Conservation (phyloP, 345 rosid species). For the Aquilaria yunnanensis region DNA sequence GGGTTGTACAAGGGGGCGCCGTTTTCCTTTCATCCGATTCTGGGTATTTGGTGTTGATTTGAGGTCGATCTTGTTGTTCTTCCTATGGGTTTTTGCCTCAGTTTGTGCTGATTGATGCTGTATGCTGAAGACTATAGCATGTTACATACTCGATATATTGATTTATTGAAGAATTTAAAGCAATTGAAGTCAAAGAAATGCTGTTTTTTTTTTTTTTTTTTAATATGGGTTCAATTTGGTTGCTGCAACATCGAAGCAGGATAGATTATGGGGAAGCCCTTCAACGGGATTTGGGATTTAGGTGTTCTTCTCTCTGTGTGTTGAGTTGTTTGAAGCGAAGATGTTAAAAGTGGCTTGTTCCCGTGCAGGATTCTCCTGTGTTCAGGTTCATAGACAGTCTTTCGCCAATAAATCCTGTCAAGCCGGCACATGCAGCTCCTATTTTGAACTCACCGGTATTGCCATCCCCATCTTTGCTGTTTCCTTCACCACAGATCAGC, state of each 20-base stretch:
- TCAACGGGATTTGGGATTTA: not conserved
- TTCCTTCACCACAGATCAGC: slow-evolving; percentile 38
- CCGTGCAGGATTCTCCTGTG: slow-evolving; percentile 65
- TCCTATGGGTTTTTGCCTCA: too few species aligned
- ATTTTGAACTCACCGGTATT: slow-evolving; percentile 30
- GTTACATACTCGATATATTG: too few species aligned
- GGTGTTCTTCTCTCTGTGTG: not conserved
- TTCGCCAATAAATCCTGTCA: slow-evolving; percentile 50
- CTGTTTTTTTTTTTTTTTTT: not conserved
- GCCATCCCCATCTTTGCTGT: slow-evolving; percentile 46
- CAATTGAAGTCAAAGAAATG: not conserved
- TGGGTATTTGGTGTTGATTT: not conserved
- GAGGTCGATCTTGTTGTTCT: not conserved
- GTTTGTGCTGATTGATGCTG: too few species aligned
- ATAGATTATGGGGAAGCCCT: not conserved
- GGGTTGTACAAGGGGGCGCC: too few species aligned
- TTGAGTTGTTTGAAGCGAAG: not conserved
- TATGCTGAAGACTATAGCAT: too few species aligned
- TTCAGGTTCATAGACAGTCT: slow-evolving; percentile 58
- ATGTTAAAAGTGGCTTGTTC: not conserved
- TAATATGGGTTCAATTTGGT: not conserved
- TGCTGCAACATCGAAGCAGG: not conserved
- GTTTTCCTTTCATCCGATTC: too few species aligned
- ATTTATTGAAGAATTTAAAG: not conserved
- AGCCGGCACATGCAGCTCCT: slow-evolving; percentile 22